A percentile compares a stretch with the other conserved stretches of the same genome.
These are phyloP conservation scores for Salix dunnii DNA, from an alignment of 345 rosid genomes.

Conservation along the genomic window DNA sequence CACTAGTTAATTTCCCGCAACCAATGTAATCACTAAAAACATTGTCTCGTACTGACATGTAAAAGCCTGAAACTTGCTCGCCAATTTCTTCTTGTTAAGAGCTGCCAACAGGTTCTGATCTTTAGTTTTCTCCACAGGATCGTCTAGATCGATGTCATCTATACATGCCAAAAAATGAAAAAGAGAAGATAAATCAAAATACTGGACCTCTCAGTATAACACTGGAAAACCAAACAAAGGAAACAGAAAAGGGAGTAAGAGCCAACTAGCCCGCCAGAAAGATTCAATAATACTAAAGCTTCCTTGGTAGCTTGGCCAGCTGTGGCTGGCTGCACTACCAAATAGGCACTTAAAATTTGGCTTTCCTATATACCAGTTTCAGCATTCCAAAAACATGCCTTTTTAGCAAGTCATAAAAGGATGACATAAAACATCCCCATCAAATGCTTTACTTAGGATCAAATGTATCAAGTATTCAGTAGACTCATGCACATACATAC, in stretches of 20 bases:
- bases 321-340: no score
- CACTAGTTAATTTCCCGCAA: no score
- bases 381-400: neutral
- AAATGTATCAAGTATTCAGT: neutral
- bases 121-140: conserved; percentile 53
- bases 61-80: conserved; percentile 59
- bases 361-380: neutral
- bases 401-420: neutral
- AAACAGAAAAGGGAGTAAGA: neutral
- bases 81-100: conserved; percentile 67
- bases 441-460: neutral
- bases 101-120: conserved; percentile 61
- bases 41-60: conserved; percentile 39
- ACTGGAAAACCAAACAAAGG: neutral
- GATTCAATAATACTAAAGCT: neutral
- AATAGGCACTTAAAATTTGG: no score
- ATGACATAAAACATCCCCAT: neutral
- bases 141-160: conserved; percentile 84
- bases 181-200: neutral
- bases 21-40: no score
- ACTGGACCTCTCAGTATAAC: neutral
- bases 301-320: no score
- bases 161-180: conserved; percentile 9
- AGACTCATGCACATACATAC: conserved; percentile 27
- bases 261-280: neutral